Conservation (phyloP, 192 early-diverging fungal genomes). For the Gaertneriomyces sp. region DNA sequence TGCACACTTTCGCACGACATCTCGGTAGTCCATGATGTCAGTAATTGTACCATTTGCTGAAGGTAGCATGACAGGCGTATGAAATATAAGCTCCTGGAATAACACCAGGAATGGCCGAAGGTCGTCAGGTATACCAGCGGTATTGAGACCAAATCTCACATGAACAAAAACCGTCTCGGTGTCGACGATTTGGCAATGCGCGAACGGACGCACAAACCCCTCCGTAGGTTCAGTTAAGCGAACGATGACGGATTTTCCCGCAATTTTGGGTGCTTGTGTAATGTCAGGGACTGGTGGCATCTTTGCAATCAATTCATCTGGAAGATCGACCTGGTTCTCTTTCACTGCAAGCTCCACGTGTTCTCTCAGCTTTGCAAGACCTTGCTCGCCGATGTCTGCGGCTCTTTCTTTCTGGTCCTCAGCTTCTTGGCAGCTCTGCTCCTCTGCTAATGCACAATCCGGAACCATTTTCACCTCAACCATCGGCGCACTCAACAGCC, state of each 20-base stretch:
- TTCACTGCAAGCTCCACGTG: slow-evolving; percentile 37
- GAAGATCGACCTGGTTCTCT: slow-evolving; percentile 52
- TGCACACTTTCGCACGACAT: slow-evolving; percentile 32
- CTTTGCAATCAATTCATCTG: slow-evolving; percentile 45
- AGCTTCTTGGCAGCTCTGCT: slow-evolving; percentile 41
- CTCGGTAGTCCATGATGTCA: slow-evolving; percentile 35
- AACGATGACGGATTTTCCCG: slow-evolving; percentile 15
- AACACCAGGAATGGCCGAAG: slow-evolving; percentile 68
- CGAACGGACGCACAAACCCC: slow-evolving; percentile 38
- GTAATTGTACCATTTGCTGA: background rate
- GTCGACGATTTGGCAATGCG: slow-evolving; percentile 54
- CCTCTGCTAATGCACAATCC: slow-evolving; percentile 45
- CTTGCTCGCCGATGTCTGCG: slow-evolving; percentile 40
- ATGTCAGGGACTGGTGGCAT: slow-evolving; percentile 72
- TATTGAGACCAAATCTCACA: slow-evolving; percentile 54
- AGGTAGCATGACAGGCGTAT: slow-evolving; percentile 28
- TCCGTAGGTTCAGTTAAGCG: background rate
- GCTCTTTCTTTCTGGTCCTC: slow-evolving; percentile 36
- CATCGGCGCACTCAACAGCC: slow-evolving; percentile 52
- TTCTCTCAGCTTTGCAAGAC: slow-evolving; percentile 40
- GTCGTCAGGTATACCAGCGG: slow-evolving; percentile 47
- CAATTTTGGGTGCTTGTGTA: slow-evolving; percentile 45
- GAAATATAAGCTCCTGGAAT: slow-evolving; percentile 74
- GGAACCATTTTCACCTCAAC: slow-evolving; percentile 61
- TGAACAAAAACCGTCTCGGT: slow-evolving; percentile 67